Evolutionary conservation across 2,329 filamentous ascomycete species (phyloP).

Genomic region (Dactylonectria estremocensis): DNA sequence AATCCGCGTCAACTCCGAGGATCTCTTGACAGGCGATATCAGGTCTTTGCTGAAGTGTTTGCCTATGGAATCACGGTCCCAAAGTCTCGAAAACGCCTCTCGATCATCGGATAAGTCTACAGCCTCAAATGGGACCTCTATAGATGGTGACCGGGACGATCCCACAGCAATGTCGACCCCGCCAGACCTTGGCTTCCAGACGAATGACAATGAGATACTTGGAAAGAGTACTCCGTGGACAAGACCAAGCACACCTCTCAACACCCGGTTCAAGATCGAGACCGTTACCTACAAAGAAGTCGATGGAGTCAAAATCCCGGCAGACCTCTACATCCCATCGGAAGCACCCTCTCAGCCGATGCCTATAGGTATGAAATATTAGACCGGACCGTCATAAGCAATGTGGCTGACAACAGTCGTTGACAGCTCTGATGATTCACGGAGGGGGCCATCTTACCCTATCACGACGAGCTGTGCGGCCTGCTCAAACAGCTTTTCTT

Average conservation of each 20-base stretch:
- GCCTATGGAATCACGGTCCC: slow-evolving; percentile 4
- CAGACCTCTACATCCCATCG: slow-evolving; percentile 35
- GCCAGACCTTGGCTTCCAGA: slow-evolving; percentile 18
- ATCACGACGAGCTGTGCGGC: slow-evolving; percentile 26
- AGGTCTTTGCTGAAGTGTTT: slow-evolving; percentile 17
- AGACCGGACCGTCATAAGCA: background rate
- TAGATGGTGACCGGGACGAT: slow-evolving; percentile 16
- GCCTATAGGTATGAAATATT: slow-evolving; percentile 23
- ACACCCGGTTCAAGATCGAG: slow-evolving; percentile 31
- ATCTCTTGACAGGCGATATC: slow-evolving; percentile 28
- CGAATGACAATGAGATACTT: slow-evolving; percentile 6
- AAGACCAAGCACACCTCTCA: slow-evolving; percentile 14
- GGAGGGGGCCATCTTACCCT: slow-evolving; percentile 34
- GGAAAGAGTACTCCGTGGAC: slow-evolving; percentile 27
- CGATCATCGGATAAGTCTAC: slow-evolving; percentile 17
- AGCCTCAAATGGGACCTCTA: slow-evolving; percentile 7
- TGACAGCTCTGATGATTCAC: slow-evolving; percentile 34
- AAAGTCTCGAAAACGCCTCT: slow-evolving; percentile 10
- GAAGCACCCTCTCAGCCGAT: slow-evolving; percentile 23
- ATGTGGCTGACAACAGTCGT: slow-evolving; percentile 2
- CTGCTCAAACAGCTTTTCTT: slow-evolving; percentile 23
- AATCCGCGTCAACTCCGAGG: slow-evolving; percentile 29
- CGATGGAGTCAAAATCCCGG: slow-evolving; percentile 32
- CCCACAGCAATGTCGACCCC: slow-evolving; percentile 30
- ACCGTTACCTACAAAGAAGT: slow-evolving; percentile 35